These are phyloP conservation scores for Pestalotiopsis sp. DNA, from an alignment of 2,329 filamentous ascomycete species.

Conservation along the genomic window DNA sequence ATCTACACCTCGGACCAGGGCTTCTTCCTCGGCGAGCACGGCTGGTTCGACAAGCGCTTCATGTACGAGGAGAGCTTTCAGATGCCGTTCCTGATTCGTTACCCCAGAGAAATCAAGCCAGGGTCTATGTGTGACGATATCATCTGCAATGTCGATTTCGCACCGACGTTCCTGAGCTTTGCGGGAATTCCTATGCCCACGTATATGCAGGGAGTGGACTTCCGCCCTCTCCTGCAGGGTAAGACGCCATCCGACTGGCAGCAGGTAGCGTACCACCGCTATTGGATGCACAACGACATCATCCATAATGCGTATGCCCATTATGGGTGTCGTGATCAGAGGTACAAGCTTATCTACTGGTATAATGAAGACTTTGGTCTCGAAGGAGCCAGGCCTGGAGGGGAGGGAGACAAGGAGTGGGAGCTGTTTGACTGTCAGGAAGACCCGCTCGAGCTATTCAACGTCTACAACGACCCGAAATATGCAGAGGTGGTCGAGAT, in stretches of 20 bases:
- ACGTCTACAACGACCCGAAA: slow-evolving; percentile 40
- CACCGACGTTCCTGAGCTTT: slow-evolving; percentile 49
- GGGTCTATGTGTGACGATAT: slow-evolving; percentile 47
- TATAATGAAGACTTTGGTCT: slow-evolving; percentile 53
- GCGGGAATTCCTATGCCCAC: slow-evolving; percentile 41
- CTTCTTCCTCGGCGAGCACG: slow-evolving; percentile 58
- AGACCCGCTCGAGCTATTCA: slow-evolving; percentile 51
- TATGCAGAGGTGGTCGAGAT: slow-evolving; percentile 37
- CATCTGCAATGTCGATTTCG: slow-evolving; percentile 57
- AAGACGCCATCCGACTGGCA: slow-evolving; percentile 46
- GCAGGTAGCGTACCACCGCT: slow-evolving; percentile 54
- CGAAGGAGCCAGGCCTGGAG: slow-evolving; percentile 42
- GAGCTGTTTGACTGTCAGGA: slow-evolving; percentile 55
- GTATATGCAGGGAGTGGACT: slow-evolving; percentile 55
- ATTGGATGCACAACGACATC: slow-evolving; percentile 57
- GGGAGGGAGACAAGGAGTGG: slow-evolving; percentile 48
- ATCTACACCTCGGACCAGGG: slow-evolving; percentile 58
- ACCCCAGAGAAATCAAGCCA: slow-evolving; percentile 41
- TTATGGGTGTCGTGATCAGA: slow-evolving; percentile 51
- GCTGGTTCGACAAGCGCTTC: slow-evolving; percentile 60
- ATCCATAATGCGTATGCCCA: slow-evolving; percentile 53
- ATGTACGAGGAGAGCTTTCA: slow-evolving; percentile 61
- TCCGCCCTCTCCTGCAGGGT: slow-evolving; percentile 33
- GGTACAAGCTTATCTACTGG: slow-evolving; percentile 58
- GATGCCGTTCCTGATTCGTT: slow-evolving; percentile 57